Base-by-base conservation (phyloP, 768 basidiomycete genomes). In the Paxillus rubicundulus region DNA sequence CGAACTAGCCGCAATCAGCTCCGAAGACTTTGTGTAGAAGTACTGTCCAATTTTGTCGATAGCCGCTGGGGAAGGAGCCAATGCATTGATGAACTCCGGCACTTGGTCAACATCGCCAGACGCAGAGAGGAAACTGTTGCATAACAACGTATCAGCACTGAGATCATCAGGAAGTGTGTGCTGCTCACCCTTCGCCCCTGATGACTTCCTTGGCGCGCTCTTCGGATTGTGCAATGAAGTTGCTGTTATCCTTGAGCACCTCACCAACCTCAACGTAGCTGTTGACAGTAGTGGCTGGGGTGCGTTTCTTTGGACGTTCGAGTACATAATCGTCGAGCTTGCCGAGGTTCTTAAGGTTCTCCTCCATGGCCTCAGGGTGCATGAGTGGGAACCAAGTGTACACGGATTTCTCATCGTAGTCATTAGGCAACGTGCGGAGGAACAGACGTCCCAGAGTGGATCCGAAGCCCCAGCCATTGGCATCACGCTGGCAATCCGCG, bases 341-440 rank as follows among this genome's bases (percentile, higher is more conserved):
- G 37, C 78, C 77, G 33, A 91, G 61, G 30, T 87, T 79, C 47
- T 64, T 74, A 49, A 92, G 70, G 63, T 84, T 66, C 1, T 61
- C 69, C 53, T 80, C 71, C 89, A 92, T 91, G 2, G 82, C 66
- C 0, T 76, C 72, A 4, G 90, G 91, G 0, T 85, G 87, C 83
- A 92, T 85, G 40, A 92, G 75, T n/a, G 91, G 87, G 84, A 92
- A 92, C 81, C 88, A 91, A 4, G 91, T 83, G 64, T 89, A 92
- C 43, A 81, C 72, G 53, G 86, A 88, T 65, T 86, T 82, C 52
- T 80, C 77, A 0, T 78, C 76, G 70, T 77, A 92, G 62, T 89
- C 72, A 45, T 82, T 69, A 2, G 91, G 89, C 1, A 92, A 77
- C 17, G 81, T 82, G 42, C 91, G 87, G 45, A 90, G 72, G 68